Evolutionary conservation across 768 basidiomycete genomes (phyloP).

Genomic region (Agaricus sinodeliciosus): DNA sequence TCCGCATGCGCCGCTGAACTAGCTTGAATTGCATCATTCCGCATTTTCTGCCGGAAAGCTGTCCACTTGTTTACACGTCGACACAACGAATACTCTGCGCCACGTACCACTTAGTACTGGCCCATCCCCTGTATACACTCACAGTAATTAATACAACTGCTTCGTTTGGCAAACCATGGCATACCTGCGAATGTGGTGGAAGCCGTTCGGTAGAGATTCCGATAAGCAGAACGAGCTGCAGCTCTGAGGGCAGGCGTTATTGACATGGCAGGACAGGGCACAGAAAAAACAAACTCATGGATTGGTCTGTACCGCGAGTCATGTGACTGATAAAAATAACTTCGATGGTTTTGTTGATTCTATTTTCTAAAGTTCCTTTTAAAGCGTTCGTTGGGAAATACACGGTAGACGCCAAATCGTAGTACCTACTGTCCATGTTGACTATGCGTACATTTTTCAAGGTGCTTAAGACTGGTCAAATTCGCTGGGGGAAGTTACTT

Average conservation of each 20-base stretch:
- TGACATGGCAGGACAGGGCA: slow-evolving; percentile 33
- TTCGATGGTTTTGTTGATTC: background rate
- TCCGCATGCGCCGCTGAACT: slow-evolving; percentile 36
- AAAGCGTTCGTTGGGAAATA: background rate
- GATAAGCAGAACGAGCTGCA: slow-evolving; percentile 69
- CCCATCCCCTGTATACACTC: slow-evolving; percentile 41
- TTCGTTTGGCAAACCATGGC: slow-evolving; percentile 5
- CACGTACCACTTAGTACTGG: slow-evolving; percentile 45
- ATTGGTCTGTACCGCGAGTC: slow-evolving; percentile 16
- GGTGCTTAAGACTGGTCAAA: too few relatives aligned
- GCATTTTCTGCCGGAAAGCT: slow-evolving; percentile 75
- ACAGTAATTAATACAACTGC: slow-evolving; percentile 5
- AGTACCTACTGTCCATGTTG: too few relatives aligned
- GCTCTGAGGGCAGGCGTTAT: slow-evolving; percentile 52
- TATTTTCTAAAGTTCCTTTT: background rate
- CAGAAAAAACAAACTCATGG: slow-evolving; percentile 18
- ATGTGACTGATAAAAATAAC: slow-evolving; percentile 14
- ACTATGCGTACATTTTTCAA: too few relatives aligned
- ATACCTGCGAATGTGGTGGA: slow-evolving; percentile 59
- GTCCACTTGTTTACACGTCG: slow-evolving; percentile 6
- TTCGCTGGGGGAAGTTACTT: too few relatives aligned
- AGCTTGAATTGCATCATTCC: slow-evolving; percentile 44
- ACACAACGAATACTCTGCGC: background rate
- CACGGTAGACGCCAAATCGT: background rate
- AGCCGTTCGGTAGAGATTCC: slow-evolving; percentile 63